These are phyloP conservation scores for Populus hybrid DNA, from an alignment of 441 rosid species.

Conservation along the genomic window DNA sequence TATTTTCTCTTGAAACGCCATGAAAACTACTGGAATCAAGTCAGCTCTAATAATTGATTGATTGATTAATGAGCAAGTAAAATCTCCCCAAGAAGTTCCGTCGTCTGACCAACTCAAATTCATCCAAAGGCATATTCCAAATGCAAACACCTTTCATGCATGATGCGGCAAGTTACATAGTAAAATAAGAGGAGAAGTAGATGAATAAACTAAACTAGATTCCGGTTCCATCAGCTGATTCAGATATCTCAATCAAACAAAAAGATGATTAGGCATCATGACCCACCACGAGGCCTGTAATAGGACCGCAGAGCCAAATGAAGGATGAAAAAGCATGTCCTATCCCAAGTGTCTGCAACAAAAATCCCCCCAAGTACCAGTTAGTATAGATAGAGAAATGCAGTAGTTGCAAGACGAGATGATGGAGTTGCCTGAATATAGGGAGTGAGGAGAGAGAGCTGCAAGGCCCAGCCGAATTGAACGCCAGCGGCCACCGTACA, in stretches of 20 bases:
- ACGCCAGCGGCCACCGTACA: conserved; percentile 93
- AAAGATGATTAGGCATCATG: conserved; percentile 13
- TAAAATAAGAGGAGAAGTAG: neutral
- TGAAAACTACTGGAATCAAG: neutral
- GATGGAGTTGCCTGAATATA: conserved; percentile 61
- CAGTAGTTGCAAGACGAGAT: neutral
- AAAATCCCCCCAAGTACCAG: neutral
- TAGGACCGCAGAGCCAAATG: conserved; percentile 97
- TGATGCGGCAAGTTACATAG: neutral
- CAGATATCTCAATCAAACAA: neutral
- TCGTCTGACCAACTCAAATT: neutral
- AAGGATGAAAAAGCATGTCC: conserved; percentile 92
- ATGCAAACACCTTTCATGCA: neutral
- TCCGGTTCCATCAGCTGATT: neutral
- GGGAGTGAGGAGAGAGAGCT: conserved; percentile 87
- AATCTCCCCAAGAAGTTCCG: neutral
- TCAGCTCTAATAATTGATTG: neutral
- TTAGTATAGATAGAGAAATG: conserved; percentile 24
- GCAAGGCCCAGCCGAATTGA: conserved; percentile 96
- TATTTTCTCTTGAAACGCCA: neutral
- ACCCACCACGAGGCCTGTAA: conserved; percentile 97
- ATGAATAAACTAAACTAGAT: neutral
- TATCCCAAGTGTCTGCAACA: conserved; percentile 92
- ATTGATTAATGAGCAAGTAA: neutral
- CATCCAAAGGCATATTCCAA: neutral